Percentiles rank a stretch among this genome's conserved stretches.
Evolutionary conservation across 495 filamentous ascomycete species (phyloP).

Genomic region (Hypoxylon rickii): DNA sequence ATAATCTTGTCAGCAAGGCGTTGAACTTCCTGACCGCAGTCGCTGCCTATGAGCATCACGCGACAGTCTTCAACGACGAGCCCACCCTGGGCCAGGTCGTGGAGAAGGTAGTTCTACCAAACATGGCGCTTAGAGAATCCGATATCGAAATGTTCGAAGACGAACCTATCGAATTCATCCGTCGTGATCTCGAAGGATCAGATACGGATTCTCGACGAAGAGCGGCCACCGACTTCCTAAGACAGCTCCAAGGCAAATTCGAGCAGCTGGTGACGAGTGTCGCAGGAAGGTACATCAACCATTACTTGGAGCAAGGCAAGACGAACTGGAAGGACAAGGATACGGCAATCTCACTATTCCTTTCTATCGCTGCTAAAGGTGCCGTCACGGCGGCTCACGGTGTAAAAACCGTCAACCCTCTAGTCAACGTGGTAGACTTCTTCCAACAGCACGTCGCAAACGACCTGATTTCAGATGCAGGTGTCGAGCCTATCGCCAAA

Average conservation of each 20-base stretch:
- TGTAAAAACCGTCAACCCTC: slow-evolving; percentile 82
- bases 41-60: slow-evolving; percentile 73
- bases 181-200: slow-evolving; percentile 92
- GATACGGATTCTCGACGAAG: slow-evolving; percentile 91
- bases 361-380: slow-evolving; percentile 91
- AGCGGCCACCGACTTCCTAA: slow-evolving; percentile 91
- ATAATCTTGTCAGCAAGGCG: slow-evolving; percentile 92
- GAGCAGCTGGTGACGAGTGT: slow-evolving; percentile 80
- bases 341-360: slow-evolving; percentile 92
- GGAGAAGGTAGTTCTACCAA: slow-evolving; percentile 93
- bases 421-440: slow-evolving; percentile 87
- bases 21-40: slow-evolving; percentile 93
- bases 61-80: slow-evolving; percentile 81
- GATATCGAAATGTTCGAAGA: slow-evolving; percentile 97
- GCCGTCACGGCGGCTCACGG: slow-evolving; percentile 81
- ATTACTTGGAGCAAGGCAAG: slow-evolving; percentile 71
- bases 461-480: slow-evolving; percentile 70
- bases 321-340: slow-evolving; percentile 96
- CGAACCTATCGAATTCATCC: slow-evolving; percentile 97
- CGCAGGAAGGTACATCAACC: slow-evolving; percentile 78
- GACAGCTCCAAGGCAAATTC: slow-evolving; percentile 84
- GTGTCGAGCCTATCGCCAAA: slow-evolving; percentile 82
- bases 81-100: slow-evolving; percentile 78
- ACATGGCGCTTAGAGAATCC: slow-evolving; percentile 84
- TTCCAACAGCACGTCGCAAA: slow-evolving; percentile 87